Conservation (phyloP, 1,139 yeast genomes). For the Yamadazyma oceani region DNA sequence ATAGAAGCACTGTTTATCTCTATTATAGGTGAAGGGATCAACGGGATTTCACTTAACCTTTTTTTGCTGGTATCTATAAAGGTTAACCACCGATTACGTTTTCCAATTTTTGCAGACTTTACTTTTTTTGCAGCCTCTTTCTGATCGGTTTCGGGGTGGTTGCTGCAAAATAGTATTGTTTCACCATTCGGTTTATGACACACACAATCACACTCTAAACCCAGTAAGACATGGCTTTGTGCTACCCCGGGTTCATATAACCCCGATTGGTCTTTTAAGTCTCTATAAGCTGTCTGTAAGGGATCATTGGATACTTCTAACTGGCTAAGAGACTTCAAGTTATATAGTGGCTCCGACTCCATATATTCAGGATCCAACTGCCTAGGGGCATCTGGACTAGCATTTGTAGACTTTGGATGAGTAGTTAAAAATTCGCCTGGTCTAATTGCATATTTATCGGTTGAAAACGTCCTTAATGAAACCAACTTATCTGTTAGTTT, state of each 20-base stretch:
- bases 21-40: constrained; percentile 11
- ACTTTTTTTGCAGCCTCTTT: constrained; percentile 1
- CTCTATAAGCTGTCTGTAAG: too few species aligned
- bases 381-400: constrained; percentile 5
- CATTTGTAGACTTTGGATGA: constrained; percentile 4
- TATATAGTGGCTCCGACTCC: constrained; percentile 1
- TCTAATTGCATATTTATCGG: constrained; percentile 23
- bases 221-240: neutral
- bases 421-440: constrained; percentile 22
- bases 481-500: constrained; percentile 37
- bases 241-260: too few species aligned
- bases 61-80: constrained; percentile 2
- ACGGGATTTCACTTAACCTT: constrained; percentile 5
- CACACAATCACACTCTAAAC: neutral
- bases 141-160: neutral
- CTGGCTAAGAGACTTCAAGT: too few species aligned
- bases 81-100: neutral
- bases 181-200: neutral
- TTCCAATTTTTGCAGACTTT: constrained; percentile 1
- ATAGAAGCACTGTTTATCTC: constrained; percentile 8
- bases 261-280: constrained; percentile 2
- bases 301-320: too few species aligned
- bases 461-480: constrained; percentile 38
- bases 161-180: too few species aligned
- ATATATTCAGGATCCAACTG: neutral